These are phyloP conservation scores for Ascochyta lentis DNA, from an alignment of 2,329 filamentous ascomycete genomes.

Conservation along the genomic window DNA sequence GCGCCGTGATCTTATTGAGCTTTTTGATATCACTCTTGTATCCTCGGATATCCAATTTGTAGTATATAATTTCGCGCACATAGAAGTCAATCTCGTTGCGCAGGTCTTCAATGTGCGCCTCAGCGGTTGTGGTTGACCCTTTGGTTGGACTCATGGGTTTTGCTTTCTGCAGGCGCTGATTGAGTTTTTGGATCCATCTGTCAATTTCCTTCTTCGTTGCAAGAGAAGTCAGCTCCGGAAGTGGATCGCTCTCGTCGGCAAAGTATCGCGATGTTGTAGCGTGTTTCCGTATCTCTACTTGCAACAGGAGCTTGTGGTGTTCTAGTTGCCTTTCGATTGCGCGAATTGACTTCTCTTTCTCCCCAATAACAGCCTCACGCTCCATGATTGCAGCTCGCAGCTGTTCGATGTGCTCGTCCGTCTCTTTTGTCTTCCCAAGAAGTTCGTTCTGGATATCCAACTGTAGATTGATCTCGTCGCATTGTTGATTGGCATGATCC, in stretches of 20 bases:
- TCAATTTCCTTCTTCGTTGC: slow-evolving; percentile 45
- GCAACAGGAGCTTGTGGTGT: slow-evolving; percentile 49
- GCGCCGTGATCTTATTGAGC: slow-evolving; percentile 36
- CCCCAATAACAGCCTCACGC: slow-evolving; percentile 40
- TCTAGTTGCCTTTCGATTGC: slow-evolving; percentile 48
- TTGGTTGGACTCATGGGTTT: slow-evolving; percentile 16
- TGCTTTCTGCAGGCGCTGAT: slow-evolving; percentile 40
- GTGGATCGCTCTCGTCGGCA: slow-evolving; percentile 29
- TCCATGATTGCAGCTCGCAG: slow-evolving; percentile 39
- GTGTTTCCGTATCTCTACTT: slow-evolving; percentile 51
- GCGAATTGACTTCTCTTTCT: slow-evolving; percentile 41
- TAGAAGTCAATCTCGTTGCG: slow-evolving; percentile 52
- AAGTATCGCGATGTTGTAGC: slow-evolving; percentile 35
- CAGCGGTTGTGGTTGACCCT: slow-evolving; percentile 8
- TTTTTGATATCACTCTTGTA: slow-evolving; percentile 53
- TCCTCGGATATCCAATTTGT: slow-evolving; percentile 57
- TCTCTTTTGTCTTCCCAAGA: slow-evolving; percentile 32
- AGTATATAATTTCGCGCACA: slow-evolving; percentile 56
- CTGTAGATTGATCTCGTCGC: slow-evolving; percentile 32
- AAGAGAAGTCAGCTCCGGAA: slow-evolving; percentile 38
- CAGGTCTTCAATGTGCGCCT: slow-evolving; percentile 38
- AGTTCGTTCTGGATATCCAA: slow-evolving; percentile 40
- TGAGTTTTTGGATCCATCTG: slow-evolving; percentile 43
- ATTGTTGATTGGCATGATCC: slow-evolving; percentile 31
- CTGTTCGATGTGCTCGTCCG: slow-evolving; percentile 39